These are phyloP conservation scores for Coleophoma cylindrospora DNA, from an alignment of 2,329 filamentous ascomycete genomes.

Conservation along the genomic window DNA sequence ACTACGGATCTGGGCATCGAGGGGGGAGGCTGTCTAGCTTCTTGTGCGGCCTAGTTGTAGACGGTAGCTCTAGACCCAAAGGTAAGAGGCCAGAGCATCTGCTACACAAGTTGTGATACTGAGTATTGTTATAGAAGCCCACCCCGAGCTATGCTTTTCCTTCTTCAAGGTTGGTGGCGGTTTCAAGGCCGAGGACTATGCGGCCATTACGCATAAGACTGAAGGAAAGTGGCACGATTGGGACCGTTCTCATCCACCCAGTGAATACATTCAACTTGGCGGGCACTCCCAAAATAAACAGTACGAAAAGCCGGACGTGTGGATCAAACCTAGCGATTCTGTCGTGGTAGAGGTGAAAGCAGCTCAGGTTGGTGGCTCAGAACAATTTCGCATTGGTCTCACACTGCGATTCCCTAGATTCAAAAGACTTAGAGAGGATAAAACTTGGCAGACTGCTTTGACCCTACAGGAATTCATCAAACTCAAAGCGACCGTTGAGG, in stretches of 20 bases:
- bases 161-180: conserved; percentile 99
- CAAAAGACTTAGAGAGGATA: conserved; percentile 74
- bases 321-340: conserved; percentile 87
- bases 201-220: conserved; percentile 72
- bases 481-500: conserved; percentile 63
- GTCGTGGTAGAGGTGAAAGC: conserved; percentile 87
- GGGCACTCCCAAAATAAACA: conserved; percentile 59
- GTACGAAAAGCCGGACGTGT: conserved; percentile 78
- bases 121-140: conserved; percentile 26
- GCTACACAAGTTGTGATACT: no score
- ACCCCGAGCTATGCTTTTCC: conserved; percentile 77
- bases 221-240: conserved; percentile 90
- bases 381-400: conserved; percentile 69
- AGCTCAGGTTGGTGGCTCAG: conserved; percentile 67
- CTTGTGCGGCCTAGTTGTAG: conserved; percentile 78
- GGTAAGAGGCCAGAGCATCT: conserved; percentile 8
- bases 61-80: conserved; percentile 57
- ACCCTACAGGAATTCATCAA: conserved; percentile 73
- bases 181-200: conserved; percentile 78
- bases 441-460: conserved; percentile 75
- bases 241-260: conserved; percentile 73
- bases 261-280: conserved; percentile 73
- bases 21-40: conserved; percentile 83
- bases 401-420: conserved; percentile 92
- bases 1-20: conserved; percentile 82